Percentiles rank a stretch among this genome's conserved stretches.
phyloP scores from a whole-genome alignment of 2,329 filamentous ascomycete genomes.

The Talaromyces amestolkiae region DNA sequence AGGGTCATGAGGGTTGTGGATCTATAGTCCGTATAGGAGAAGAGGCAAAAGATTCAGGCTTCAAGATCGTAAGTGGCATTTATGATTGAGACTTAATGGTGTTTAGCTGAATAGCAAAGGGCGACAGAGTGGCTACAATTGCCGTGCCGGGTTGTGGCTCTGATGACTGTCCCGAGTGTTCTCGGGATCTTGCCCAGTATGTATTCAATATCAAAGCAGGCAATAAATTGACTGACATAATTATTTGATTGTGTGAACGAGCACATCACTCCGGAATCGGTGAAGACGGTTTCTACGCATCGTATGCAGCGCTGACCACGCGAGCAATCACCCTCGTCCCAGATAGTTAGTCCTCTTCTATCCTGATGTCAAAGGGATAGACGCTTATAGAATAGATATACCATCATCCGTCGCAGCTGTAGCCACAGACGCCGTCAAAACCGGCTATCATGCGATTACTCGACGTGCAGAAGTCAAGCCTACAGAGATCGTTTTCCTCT shows the following conservation, averaged over 20 bases:
- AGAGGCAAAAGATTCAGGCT: not conserved
- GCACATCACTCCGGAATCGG: slow-evolving; percentile 3
- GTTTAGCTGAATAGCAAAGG: not conserved
- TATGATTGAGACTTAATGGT: not conserved
- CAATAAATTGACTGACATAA: not conserved
- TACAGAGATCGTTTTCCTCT: slow-evolving; percentile 41
- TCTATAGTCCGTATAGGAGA: not conserved
- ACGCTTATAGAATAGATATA: slow-evolving; percentile 22
- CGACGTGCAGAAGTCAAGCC: slow-evolving; percentile 36
- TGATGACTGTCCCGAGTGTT: slow-evolving; percentile 39
- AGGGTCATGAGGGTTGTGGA: not conserved
- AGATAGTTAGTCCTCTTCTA: slow-evolving; percentile 15
- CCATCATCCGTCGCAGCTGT: slow-evolving; percentile 36
- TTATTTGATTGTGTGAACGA: not conserved
- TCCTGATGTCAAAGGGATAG: not conserved
- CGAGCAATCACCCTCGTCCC: not conserved
- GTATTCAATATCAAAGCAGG: not conserved
- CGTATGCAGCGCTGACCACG: not conserved
- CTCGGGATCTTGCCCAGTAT: slow-evolving; percentile 32
- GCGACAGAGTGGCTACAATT: slow-evolving; percentile 1
- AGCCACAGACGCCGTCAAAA: slow-evolving; percentile 43
- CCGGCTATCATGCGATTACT: slow-evolving; percentile 43
- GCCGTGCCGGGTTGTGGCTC: slow-evolving; percentile 29
- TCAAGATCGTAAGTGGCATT: not conserved
- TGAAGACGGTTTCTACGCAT: not conserved